Conservation (phyloP, 2,329 filamentous ascomycete species). For the Exophiala viscosa region DNA sequence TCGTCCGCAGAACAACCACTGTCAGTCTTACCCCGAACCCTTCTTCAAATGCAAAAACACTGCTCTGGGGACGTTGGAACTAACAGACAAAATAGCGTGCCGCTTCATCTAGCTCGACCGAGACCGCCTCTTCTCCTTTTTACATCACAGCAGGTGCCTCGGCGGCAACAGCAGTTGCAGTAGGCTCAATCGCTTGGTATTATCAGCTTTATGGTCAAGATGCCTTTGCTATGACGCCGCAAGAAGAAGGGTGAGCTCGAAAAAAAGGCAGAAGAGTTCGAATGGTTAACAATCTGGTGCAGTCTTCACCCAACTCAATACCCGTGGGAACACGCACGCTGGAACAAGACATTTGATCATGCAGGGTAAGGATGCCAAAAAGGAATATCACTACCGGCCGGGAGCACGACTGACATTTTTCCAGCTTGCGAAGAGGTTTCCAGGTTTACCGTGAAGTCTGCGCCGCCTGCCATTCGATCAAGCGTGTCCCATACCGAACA, state of each 20-base stretch:
- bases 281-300: conserved; percentile 33
- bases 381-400: background rate
- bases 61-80: conserved; percentile 32
- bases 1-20: conserved; percentile 68
- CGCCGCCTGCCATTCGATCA: conserved; percentile 94
- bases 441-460: conserved; percentile 99
- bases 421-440: conserved; percentile 94
- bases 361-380: conserved; percentile 67
- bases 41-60: conserved; percentile 28
- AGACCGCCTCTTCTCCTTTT: conserved; percentile 69
- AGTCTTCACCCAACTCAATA: conserved; percentile 90
- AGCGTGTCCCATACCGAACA: conserved; percentile 86
- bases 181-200: conserved; percentile 93
- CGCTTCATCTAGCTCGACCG: conserved; percentile 65
- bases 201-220: conserved; percentile 91
- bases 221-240: conserved; percentile 82
- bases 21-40: conserved; percentile 57
- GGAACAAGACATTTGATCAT: conserved; percentile 95
- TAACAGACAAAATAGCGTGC: conserved; percentile 44
- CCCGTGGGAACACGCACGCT: conserved; percentile 92
- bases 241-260: conserved; percentile 88
- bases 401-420: conserved; percentile 24
- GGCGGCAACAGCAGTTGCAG: conserved; percentile 79
- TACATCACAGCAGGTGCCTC: conserved; percentile 81
- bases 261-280: conserved; percentile 30